A percentile compares a stretch with the other conserved stretches of the same genome.
phyloP scores from a whole-genome alignment of 495 filamentous ascomycete genomes.

The Penicillium mononematosum region DNA sequence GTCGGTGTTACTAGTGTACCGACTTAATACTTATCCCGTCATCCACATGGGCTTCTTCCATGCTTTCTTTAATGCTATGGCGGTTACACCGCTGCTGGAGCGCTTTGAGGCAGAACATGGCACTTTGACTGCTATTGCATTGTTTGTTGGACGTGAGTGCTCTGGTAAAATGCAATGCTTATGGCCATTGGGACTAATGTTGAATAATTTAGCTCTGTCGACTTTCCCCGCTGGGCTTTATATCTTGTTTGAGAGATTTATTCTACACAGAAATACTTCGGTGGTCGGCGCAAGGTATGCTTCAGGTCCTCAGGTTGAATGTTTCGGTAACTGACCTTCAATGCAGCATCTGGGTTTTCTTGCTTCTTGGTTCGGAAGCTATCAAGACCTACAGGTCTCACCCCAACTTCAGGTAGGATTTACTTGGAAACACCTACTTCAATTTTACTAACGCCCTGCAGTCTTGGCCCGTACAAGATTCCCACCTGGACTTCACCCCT shows the following conservation, averaged over 20 bases:
- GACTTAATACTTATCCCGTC: slow-evolving; percentile 88
- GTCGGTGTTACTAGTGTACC: slow-evolving; percentile 69
- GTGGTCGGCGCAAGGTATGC: slow-evolving; percentile 81
- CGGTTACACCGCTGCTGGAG: slow-evolving; percentile 80
- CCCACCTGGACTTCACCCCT: slow-evolving; percentile 93
- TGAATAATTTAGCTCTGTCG: slow-evolving; percentile 59
- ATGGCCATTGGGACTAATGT: slow-evolving; percentile 16
- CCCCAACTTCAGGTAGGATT: slow-evolving; percentile 63
- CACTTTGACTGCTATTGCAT: slow-evolving; percentile 74
- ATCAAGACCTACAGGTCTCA: slow-evolving; percentile 74
- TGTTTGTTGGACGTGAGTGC: slow-evolving; percentile 89
- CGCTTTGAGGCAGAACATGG: slow-evolving; percentile 93
- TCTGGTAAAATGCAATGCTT: not conserved
- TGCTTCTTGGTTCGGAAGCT: slow-evolving; percentile 78
- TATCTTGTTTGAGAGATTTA: slow-evolving; percentile 63
- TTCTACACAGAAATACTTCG: slow-evolving; percentile 62
- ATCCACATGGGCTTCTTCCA: slow-evolving; percentile 82
- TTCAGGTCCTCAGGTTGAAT: not conserved
- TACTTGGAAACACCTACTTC: not conserved
- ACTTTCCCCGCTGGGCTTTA: slow-evolving; percentile 76
- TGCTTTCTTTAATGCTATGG: slow-evolving; percentile 71
- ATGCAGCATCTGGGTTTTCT: slow-evolving; percentile 82
- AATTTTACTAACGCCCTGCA: slow-evolving; percentile 15
- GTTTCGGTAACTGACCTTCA: slow-evolving; percentile 13
- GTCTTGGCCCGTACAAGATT: slow-evolving; percentile 64